Conservation (phyloP, 2,329 filamentous ascomycete genomes). For the Sarocladium kiliense region DNA sequence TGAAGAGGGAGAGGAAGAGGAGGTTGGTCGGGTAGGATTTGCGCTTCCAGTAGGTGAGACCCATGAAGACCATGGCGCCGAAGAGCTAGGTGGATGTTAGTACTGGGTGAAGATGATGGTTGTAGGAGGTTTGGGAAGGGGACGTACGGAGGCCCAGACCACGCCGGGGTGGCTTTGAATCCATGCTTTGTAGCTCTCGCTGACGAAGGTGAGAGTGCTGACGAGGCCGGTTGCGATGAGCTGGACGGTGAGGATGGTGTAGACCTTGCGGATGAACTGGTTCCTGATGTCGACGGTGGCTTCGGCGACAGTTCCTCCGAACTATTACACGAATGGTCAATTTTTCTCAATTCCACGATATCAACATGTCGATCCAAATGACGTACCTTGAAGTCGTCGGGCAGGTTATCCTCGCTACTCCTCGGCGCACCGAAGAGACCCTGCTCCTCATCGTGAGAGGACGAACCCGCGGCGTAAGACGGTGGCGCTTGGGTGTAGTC, state of each 20-base stretch:
- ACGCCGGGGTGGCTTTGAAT: slow-evolving; percentile 79
- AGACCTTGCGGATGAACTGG: slow-evolving; percentile 96
- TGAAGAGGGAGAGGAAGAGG: slow-evolving; percentile 86
- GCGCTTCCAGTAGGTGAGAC: slow-evolving; percentile 90
- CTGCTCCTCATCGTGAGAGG: slow-evolving; percentile 47
- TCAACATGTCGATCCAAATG: neutral
- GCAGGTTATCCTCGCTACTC: slow-evolving; percentile 82
- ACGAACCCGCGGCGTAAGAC: slow-evolving; percentile 58
- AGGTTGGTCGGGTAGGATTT: slow-evolving; percentile 94
- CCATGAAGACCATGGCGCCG: slow-evolving; percentile 77
- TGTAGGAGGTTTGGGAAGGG: too few species aligned
- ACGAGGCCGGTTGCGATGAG: slow-evolving; percentile 78
- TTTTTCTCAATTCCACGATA: neutral
- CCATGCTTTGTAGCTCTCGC: slow-evolving; percentile 71
- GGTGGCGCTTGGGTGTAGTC: slow-evolving; percentile 79
- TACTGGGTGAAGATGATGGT: neutral
- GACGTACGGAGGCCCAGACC: slow-evolving; percentile 72
- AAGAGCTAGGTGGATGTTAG: slow-evolving; percentile 48
- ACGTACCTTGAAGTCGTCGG: slow-evolving; percentile 89
- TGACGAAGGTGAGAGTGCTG: slow-evolving; percentile 83
- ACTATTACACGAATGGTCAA: slow-evolving; percentile 43
- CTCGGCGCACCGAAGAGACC: slow-evolving; percentile 66
- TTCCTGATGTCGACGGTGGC: slow-evolving; percentile 93
- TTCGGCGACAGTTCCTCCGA: slow-evolving; percentile 88
- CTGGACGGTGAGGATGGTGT: slow-evolving; percentile 94